These are phyloP conservation scores for Phytopythium boreale DNA, from an alignment of 352 stramenopile genomes.

Conservation along the genomic window DNA sequence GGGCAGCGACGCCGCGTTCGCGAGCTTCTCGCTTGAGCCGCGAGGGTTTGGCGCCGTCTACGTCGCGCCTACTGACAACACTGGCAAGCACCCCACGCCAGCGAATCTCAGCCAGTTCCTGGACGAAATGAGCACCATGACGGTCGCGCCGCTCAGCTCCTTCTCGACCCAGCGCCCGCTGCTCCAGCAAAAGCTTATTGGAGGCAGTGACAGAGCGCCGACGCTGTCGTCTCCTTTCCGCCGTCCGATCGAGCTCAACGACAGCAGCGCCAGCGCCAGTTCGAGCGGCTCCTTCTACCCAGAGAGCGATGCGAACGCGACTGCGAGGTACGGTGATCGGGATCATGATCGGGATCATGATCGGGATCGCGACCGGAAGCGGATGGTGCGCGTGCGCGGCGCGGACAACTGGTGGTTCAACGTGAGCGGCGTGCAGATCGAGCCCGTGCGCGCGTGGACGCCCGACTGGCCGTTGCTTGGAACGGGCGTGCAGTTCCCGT, in stretches of 20 bases:
- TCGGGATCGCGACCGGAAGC: constrained; percentile 12
- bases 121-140: constrained; percentile 45
- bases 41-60: constrained; percentile 63
- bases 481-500: constrained; percentile 81
- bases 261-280: neutral
- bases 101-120: constrained; percentile 42
- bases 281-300: neutral
- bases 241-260: neutral
- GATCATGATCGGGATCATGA: neutral
- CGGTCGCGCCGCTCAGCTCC: constrained; percentile 34
- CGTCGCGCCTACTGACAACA: constrained; percentile 14
- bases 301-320: neutral
- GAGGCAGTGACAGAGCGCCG: neutral
- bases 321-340: neutral
- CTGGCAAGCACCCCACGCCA: constrained; percentile 1
- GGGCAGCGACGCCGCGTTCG: constrained; percentile 1
- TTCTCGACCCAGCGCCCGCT: constrained; percentile 38
- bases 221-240: neutral
- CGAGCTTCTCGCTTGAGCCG: constrained; percentile 44
- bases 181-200: constrained; percentile 36
- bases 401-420: constrained; percentile 73
- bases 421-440: constrained; percentile 76
- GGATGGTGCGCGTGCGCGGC: constrained; percentile 52
- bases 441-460: constrained; percentile 69
- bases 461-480: constrained; percentile 53